A percentile compares a stretch with the other conserved stretches of the same genome.
Conservation (phyloP, 306 rosid genomes). For the Fagus crenata region DNA sequence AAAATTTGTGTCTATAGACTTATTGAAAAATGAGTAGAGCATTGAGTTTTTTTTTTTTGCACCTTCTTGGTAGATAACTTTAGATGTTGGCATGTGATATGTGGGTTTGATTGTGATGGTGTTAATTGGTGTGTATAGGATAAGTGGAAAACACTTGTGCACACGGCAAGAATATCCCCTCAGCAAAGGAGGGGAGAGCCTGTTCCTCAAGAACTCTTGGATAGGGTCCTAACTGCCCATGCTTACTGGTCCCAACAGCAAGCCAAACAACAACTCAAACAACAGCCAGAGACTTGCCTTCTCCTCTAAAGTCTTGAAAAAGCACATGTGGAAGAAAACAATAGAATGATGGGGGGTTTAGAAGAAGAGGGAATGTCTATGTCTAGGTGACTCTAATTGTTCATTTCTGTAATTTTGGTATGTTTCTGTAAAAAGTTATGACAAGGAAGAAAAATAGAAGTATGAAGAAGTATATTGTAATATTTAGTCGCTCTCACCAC, state of each 20-base stretch:
- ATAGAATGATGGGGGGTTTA: constrained; percentile 16
- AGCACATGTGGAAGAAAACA: constrained; percentile 5
- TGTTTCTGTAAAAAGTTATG: constrained; percentile 35
- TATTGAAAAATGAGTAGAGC: neutral
- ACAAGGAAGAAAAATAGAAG: constrained; percentile 22
- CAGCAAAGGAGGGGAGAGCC: constrained; percentile 95
- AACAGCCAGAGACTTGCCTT: constrained; percentile 52
- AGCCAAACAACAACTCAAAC: constrained; percentile 72
- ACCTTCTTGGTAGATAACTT: constrained; percentile 3
- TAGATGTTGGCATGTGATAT: constrained; percentile 32
- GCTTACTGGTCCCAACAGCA: constrained; percentile 85
- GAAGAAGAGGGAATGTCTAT: constrained; percentile 18
- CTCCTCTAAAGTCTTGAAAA: constrained; percentile 35
- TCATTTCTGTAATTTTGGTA: constrained; percentile 17
- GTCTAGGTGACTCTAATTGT: constrained; percentile 32
- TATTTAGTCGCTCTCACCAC: constrained; percentile 18
- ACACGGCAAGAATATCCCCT: constrained; percentile 89
- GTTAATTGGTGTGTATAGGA: constrained; percentile 55
- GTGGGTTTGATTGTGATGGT: constrained; percentile 25
- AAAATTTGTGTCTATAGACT: too few relatives aligned
- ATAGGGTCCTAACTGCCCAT: constrained; percentile 75
- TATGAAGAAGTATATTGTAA: constrained; percentile 32
- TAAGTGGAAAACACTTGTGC: constrained; percentile 92
- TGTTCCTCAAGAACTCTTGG: constrained; percentile 89
- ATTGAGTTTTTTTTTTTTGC: neutral